Evolutionary conservation across 2,329 filamentous ascomycete species (phyloP).

Genomic region (Lasiodiplodia sp.): DNA sequence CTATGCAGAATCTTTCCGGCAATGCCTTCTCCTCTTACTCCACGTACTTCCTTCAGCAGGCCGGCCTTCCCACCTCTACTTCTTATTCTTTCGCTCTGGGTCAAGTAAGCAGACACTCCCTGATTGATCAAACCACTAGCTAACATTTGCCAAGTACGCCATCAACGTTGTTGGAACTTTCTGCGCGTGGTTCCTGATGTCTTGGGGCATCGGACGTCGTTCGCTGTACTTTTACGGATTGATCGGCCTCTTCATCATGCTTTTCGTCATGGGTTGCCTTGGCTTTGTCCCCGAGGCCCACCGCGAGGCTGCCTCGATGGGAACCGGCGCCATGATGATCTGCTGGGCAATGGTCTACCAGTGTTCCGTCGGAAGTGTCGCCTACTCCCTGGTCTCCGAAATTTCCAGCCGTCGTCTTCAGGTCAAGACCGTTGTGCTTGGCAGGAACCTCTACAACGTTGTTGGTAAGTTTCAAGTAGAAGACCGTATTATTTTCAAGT

Average conservation of each 20-base stretch:
- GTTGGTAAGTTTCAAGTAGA: conserved; percentile 57
- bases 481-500: accelerated
- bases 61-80: conserved; percentile 52
- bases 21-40: conserved; percentile 58
- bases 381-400: conserved; percentile 87
- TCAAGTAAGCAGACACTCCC: conserved; percentile 34
- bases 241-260: conserved; percentile 72
- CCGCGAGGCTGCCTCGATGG: conserved; percentile 69
- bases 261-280: conserved; percentile 84
- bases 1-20: conserved; percentile 57
- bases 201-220: conserved; percentile 75
- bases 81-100: conserved; percentile 60
- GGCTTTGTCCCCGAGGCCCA: conserved; percentile 72
- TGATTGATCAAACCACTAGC: too few species aligned
- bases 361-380: conserved; percentile 85
- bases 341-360: conserved; percentile 73
- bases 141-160: conserved; percentile 52
- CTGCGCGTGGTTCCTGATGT: conserved; percentile 83
- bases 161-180: conserved; percentile 82
- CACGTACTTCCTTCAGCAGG: conserved; percentile 59
- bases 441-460: conserved; percentile 78
- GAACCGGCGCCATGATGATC: conserved; percentile 82
- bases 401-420: conserved; percentile 82
- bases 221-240: conserved; percentile 79
- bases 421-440: conserved; percentile 90